Percentiles rank a stretch among this genome's conserved stretches.
These are phyloP conservation scores for Marchantia paleacea DNA, from an alignment of 225 moss, liverwort and hornwort species.

Conservation along the genomic window DNA sequence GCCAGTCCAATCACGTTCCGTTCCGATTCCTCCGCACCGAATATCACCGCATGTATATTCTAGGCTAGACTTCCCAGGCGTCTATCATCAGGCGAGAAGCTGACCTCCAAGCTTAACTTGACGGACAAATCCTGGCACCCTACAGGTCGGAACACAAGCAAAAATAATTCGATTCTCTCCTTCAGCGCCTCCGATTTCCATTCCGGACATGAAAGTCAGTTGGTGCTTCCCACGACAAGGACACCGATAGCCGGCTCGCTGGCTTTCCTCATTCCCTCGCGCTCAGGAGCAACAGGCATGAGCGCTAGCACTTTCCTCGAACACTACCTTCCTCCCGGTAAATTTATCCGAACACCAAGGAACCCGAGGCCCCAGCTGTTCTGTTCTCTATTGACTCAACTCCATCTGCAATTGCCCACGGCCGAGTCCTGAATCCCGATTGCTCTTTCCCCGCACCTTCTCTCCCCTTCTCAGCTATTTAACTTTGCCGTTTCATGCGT, in stretches of 20 bases:
- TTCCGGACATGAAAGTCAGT: constrained; percentile 11
- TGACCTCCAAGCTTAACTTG: neutral
- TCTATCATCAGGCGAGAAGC: neutral
- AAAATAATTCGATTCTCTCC: too few species aligned
- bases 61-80: neutral
- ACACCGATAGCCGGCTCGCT: neutral
- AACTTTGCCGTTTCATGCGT: too few species aligned
- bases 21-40: neutral
- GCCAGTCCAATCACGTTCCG: neutral
- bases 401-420: too few species aligned
- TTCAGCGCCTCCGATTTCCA: neutral
- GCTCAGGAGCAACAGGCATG: neutral
- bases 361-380: too few species aligned
- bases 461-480: too few species aligned
- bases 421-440: too few species aligned
- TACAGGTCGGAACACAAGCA: neutral
- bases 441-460: too few species aligned
- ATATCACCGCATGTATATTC: neutral
- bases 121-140: neutral
- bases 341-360: too few species aligned
- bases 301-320: neutral
- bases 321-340: neutral
- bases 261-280: neutral
- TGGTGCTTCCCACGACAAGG: neutral
- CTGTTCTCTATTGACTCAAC: too few species aligned